phyloP scores from a whole-genome alignment of 164 flowering plant species.

The Kingdonia uniflora region DNA sequence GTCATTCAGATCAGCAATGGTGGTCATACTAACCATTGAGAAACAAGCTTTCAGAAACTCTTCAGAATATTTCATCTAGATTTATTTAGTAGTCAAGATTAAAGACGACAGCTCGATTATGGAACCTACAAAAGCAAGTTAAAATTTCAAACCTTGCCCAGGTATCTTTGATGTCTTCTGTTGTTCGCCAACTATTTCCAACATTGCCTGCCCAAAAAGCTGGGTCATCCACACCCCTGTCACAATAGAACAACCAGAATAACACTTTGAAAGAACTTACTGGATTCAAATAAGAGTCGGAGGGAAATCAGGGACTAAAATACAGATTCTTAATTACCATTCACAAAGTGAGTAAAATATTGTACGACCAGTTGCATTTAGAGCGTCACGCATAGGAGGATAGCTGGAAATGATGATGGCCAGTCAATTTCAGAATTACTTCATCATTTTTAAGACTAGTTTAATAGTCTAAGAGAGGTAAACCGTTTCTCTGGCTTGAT shows the following conservation, averaged over 20 bases:
- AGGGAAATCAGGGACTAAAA: neutral
- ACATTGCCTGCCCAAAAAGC: conserved; percentile 81
- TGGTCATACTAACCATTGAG: too few species aligned
- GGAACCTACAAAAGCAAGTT: too few species aligned
- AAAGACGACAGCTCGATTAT: too few species aligned
- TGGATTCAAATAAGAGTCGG: conserved; percentile 1
- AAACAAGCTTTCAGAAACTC: too few species aligned
- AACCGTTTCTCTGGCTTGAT: conserved; percentile 70
- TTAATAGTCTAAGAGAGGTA: conserved; percentile 6
- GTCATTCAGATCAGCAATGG: too few species aligned
- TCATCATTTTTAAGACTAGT: too few species aligned
- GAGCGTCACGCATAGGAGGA: conserved; percentile 95
- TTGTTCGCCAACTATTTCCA: conserved; percentile 98
- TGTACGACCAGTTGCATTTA: conserved; percentile 59
- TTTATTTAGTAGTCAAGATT: too few species aligned
- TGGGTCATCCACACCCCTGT: conserved; percentile 92
- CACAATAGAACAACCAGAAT: conserved; percentile 5
- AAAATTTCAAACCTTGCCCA: conserved; percentile 67
- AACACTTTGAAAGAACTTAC: neutral
- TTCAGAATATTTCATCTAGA: too few species aligned
- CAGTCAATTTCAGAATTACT: too few species aligned
- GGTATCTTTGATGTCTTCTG: conserved; percentile 83
- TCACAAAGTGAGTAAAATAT: conserved; percentile 95
- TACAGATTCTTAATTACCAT: conserved; percentile 44
- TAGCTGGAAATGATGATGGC: conserved; percentile 37